Evolutionary conservation across 192 early-diverging fungal species (phyloP), one percentile per base, ranked within the genome.

Genomic region (Entomortierella parvispora): DNA sequence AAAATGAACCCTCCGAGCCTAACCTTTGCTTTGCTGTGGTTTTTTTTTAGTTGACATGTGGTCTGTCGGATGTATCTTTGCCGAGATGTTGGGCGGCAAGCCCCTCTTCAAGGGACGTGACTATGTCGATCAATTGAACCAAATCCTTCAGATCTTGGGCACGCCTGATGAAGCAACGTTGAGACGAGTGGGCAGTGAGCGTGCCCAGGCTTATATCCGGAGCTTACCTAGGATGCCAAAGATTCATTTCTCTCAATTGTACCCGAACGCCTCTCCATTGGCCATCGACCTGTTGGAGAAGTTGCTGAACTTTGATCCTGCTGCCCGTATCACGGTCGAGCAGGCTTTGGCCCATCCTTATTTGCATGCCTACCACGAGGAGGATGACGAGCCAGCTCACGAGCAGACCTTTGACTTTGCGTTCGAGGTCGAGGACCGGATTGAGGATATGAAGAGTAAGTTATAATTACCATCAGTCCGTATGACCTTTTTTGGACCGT

Each of bases 31-130:
- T n/a, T n/a, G n/a, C n/a, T n/a, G n/a, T n/a, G n/a, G 11, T 7
- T 17, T 20, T 29, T n/a, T 17, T 2, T 12, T 69, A 88, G 86
- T 94, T 64, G 98, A 98, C 71, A 97, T 99, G 87, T 98, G 97
- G 97, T 94, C 94, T 1, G 93, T 99, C 20, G 98, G 98, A 9
- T 99, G 98, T 78, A 99, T 99, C 56, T 97, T 99, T 82, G 96
- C 97, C 28, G 98, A 99, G 84, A 90, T 99, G 75, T 85, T 97
- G 32, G 94, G 94, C 45, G 90, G 92, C n/a, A 93, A 92, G 78
- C 94, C 96, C 28, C 83, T 99, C 58, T 99, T 98, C 82, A 98
- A 96, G 71, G 97, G 97, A n/a, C 87, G 92, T 40, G 97, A 99
- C 83, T 96, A 95, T 78, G 96, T 98, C 20, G 96, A 99, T 77